Conservation (phyloP, 352 stramenopile species). For the Pythium volutum region DNA sequence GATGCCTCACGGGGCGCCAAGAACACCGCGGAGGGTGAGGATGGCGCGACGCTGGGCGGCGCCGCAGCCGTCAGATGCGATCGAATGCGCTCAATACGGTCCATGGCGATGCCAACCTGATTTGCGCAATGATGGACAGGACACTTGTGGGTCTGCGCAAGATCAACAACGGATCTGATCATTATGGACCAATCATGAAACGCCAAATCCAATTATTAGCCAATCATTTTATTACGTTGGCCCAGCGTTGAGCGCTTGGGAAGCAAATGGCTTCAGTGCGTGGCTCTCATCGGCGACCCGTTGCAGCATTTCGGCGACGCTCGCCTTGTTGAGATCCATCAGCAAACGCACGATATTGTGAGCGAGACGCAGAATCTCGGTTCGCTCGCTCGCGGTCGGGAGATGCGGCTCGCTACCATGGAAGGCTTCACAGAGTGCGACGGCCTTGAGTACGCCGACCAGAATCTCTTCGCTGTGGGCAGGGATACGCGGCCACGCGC, state of each 20-base stretch:
- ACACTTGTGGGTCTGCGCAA: constrained; percentile 9
- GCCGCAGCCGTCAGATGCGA: constrained; percentile 13
- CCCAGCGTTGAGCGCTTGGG: background rate
- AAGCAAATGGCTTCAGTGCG: constrained; percentile 22
- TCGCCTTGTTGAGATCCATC: constrained; percentile 7
- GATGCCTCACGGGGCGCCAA: constrained; percentile 16
- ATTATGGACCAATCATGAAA: constrained; percentile 13
- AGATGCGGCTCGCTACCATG: constrained; percentile 24
- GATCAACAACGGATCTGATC: constrained; percentile 4
- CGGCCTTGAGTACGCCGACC: constrained; percentile 62
- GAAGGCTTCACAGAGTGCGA: constrained; percentile 65
- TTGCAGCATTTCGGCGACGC: constrained; percentile 13
- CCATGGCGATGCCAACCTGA: constrained; percentile 7
- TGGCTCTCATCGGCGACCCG: constrained; percentile 16
- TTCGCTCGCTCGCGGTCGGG: constrained; percentile 12
- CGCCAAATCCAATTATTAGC: background rate
- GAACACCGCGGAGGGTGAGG: constrained; percentile 13
- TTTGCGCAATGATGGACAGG: constrained; percentile 9
- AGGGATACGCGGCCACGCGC: constrained; percentile 68
- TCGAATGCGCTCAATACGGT: constrained; percentile 25
- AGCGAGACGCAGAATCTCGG: constrained; percentile 14
- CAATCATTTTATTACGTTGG: constrained; percentile 17
- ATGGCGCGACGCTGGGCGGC: background rate
- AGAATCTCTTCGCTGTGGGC: constrained; percentile 65
- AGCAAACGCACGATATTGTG: constrained; percentile 23